phyloP scores from a whole-genome alignment of 768 basidiomycete genomes.

The Suillus bovinus region DNA sequence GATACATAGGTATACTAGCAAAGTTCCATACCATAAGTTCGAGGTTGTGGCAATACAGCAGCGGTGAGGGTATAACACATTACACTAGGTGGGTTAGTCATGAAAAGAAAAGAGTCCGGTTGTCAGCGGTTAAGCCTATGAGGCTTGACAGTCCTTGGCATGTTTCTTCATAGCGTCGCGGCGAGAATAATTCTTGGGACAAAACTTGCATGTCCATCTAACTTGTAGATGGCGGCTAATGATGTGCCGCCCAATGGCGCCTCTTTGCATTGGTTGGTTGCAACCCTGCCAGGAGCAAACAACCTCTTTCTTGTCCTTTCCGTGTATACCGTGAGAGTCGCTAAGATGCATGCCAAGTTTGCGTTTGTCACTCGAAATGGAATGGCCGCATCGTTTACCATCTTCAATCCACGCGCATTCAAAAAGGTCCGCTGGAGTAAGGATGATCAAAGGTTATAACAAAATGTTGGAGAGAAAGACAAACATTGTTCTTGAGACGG shows the following conservation, averaged over 20 bases:
- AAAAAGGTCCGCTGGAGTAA: not conserved
- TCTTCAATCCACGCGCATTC: conserved; percentile 27
- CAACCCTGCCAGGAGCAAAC: conserved; percentile 26
- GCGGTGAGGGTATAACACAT: not conserved
- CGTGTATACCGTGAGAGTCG: conserved; percentile 19
- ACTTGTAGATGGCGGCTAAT: conserved; percentile 23
- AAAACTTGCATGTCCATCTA: conserved; percentile 22
- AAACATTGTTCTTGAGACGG: not conserved
- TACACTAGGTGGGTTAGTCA: not conserved
- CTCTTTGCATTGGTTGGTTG: conserved; percentile 27
- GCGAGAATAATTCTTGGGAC: conserved; percentile 28
- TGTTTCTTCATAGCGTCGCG: conserved; percentile 28
- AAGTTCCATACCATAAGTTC: not conserved
- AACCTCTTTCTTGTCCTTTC: conserved; percentile 17
- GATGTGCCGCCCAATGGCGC: conserved; percentile 26
- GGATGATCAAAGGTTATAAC: not conserved
- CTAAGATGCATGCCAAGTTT: conserved; percentile 28
- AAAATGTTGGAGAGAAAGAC: not conserved
- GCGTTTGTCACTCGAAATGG: conserved; percentile 17
- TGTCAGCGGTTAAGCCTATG: conserved; percentile 14
- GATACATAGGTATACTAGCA: not conserved
- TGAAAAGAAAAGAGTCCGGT: not conserved
- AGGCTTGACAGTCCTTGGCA: conserved; percentile 26
- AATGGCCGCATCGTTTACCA: conserved; percentile 22
- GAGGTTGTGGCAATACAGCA: not conserved